These are phyloP conservation scores for Elaeis oleifera DNA, from an alignment of 202 grass and related monocot species.

Conservation along the genomic window DNA sequence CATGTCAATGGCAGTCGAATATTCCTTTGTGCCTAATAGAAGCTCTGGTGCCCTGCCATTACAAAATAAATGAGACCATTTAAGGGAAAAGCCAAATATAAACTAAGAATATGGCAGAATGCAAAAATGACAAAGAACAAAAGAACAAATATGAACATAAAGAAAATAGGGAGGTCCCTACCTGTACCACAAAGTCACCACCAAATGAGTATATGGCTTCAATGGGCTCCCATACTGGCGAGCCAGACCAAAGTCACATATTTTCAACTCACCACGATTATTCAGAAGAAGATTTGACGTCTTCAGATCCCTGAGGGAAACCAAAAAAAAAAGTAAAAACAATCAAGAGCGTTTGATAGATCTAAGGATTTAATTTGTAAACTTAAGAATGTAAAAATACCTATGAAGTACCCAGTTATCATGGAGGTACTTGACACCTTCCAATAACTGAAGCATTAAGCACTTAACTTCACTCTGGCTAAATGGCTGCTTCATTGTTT, in stretches of 20 bases:
- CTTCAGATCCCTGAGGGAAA: conserved; percentile 69
- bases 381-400: conserved; percentile 28
- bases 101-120: conserved; percentile 18
- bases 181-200: conserved; percentile 97
- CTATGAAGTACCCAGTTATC: conserved; percentile 95
- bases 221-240: conserved; percentile 83
- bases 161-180: conserved; percentile 8
- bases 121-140: conserved; percentile 11
- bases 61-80: conserved; percentile 9
- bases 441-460: conserved; percentile 85
- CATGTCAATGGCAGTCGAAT: conserved; percentile 92
- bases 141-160: background rate
- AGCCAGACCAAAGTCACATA: conserved; percentile 89
- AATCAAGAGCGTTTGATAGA: conserved; percentile 4
- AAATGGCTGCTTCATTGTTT: conserved; percentile 76
- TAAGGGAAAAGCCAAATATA: conserved; percentile 3
- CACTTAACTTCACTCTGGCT: conserved; percentile 91
- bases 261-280: conserved; percentile 82
- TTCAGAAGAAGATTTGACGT: conserved; percentile 91
- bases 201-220: conserved; percentile 83
- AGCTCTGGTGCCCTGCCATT: conserved; percentile 65
- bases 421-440: conserved; percentile 81
- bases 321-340: background rate
- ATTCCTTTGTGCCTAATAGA: conserved; percentile 75
- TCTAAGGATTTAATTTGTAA: conserved; percentile 11